Base-by-base conservation (phyloP, 192 early-diverging fungal species). In the Linnemannia exigua region DNA sequence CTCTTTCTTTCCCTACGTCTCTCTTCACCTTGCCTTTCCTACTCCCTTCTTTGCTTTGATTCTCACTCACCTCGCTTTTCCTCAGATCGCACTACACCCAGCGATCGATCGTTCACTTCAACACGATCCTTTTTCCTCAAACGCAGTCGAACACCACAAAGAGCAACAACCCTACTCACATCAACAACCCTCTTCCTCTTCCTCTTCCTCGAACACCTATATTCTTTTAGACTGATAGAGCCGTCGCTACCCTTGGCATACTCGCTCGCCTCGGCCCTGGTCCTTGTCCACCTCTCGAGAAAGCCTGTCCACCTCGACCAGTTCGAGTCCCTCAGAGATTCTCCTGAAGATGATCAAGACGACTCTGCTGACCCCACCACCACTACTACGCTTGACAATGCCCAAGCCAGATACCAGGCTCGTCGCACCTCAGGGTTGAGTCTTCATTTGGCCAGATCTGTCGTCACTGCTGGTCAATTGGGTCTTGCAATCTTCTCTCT, bases 231-330 rank as follows among this genome's bases (percentile, higher is more conserved):
- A 38, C 58, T 79, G 47, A 70, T 82, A 15, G 80, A 67, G 44
- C 6, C 69, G 19, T 35, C 74, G 44, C 47, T 82, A 28, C 80
- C 80, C 3, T 44, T 76, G 74, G 75, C 36, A 3, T 82, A 76
- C 70, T 76, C 80, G 11, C 12, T 71, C 16, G 68, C 46, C 38
- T 76, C 80, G 1, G 75, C 58, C 28, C n/a, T 61, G 2, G 41
- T 72, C 19, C 52, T 82, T n/a, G 37, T 76, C 37, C 72, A 76
- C 58, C 80, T 82, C 35, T 48, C 80, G 17, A 74, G 41, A 37
- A 76, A 72, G 25, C 58, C 80, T 16, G 58, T 82, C 14, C 69
- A 76, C 33, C 69, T 82, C 6, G 75, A 82, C 37, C 77, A 79
- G 70, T 79, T 73, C 41, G 77, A 79, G 17, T 25, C 38, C 20